Base-by-base conservation (phyloP, 192 early-diverging fungal genomes). In the Coemansia javaensis region DNA sequence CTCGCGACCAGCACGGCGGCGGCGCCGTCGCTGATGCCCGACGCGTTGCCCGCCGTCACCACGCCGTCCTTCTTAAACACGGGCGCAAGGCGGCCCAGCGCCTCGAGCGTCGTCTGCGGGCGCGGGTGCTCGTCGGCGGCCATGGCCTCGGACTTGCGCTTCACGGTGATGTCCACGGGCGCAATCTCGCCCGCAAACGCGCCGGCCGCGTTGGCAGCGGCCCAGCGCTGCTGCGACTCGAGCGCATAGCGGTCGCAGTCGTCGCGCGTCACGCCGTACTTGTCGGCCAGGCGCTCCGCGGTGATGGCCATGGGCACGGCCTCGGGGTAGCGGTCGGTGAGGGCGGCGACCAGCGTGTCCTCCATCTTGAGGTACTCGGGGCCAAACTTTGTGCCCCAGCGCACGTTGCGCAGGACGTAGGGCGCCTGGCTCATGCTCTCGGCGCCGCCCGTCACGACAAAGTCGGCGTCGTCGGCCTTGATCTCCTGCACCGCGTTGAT, bases 401-500 rank as follows among this genome's bases (percentile, higher is more conserved):
- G 85, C 43, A 83, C 78, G 40, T 84, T 85, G 34, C 85, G 75
- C 37, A 94, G 65, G 21, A 81, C 85, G 54, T 91, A 95, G 27
- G 93, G 93, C 15, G 94, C 85, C 66, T 91, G 85, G 47, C 84
- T 85, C 94, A 98, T 98, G 76, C 76, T 93, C 68, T 98, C 94
- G 23, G 91, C 59, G 45, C 94, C 93, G 53, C 93, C 92, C 2
- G 91, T 84, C 50, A 96, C 59, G 1, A 93, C 90, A 50, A 95
- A 74, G 25, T 90, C 81, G 17, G 88, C 75, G 35, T 95, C 93
- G 13, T 89, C 90, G 7, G 71, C 42, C 27, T 82, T 54, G 61
- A 98, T 96, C 52, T 98, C 93, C 45, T 96, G 95, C 14, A 85
- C 89, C n/a, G 82, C 91, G 50, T 86, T 90, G 59, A 98, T 88